Evolutionary conservation across 176 grass and related monocot species (phyloP).

Genomic region (Avena atlantica): DNA sequence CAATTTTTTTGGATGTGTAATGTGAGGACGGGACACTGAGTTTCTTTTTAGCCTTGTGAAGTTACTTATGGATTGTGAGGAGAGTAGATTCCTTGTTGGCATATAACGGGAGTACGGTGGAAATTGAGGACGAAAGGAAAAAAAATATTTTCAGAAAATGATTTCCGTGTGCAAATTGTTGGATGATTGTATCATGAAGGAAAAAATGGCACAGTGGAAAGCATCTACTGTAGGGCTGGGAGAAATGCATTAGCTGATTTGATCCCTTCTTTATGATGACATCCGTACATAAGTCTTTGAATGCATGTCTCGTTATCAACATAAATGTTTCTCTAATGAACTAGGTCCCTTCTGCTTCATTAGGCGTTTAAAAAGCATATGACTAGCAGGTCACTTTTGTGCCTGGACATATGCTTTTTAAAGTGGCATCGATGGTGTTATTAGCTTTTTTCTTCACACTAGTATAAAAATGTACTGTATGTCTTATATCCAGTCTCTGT

Average conservation of each 20-base stretch:
- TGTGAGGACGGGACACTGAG: constrained; percentile 5
- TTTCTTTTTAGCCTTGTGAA: constrained; percentile 11
- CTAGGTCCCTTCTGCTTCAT: constrained; percentile 12
- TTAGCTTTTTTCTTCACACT: constrained; percentile 29
- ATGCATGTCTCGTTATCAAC: neutral
- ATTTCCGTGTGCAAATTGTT: constrained; percentile 13
- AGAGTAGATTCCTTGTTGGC: neutral
- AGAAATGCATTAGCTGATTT: neutral
- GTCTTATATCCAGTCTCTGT: neutral
- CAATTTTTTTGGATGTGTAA: constrained; percentile 11
- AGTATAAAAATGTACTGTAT: neutral
- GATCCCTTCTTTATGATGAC: neutral
- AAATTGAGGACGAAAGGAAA: neutral
- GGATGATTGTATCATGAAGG: constrained; percentile 23
- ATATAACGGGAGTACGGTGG: constrained; percentile 4
- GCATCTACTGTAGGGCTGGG: constrained; percentile 22
- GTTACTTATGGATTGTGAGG: neutral
- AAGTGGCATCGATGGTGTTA: constrained; percentile 1
- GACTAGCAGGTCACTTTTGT: neutral
- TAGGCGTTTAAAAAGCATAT: constrained; percentile 18
- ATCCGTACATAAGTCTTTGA: constrained; percentile 7
- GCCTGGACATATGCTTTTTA: constrained; percentile 5
- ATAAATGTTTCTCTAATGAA: neutral
- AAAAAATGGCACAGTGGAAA: constrained; percentile 20
- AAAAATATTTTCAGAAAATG: neutral